phyloP scores from a whole-genome alignment of 345 rosid genomes.

The Capsella bursapastoris region DNA sequence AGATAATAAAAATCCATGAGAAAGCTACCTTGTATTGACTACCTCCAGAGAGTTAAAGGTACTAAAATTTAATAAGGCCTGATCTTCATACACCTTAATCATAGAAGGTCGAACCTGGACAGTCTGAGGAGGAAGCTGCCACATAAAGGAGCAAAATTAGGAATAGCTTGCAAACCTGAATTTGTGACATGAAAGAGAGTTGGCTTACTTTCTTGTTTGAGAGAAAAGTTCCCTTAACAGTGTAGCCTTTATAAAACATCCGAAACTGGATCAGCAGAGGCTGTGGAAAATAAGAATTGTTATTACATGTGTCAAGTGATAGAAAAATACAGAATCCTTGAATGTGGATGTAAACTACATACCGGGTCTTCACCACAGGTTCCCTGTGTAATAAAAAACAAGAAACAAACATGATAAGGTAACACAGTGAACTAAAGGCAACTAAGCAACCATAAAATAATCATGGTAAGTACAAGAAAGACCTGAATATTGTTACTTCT shows the following conservation, averaged over 20 bases:
- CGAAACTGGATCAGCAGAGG: slow-evolving; percentile 79
- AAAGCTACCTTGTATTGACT: slow-evolving; percentile 58
- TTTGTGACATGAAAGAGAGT: not conserved
- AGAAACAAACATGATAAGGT: not conserved
- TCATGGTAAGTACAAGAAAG: not conserved
- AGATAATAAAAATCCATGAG: not conserved
- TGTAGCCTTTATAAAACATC: slow-evolving; percentile 60
- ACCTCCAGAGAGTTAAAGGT: slow-evolving; percentile 59
- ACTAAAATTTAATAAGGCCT: slow-evolving; percentile 19
- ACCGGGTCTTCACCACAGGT: slow-evolving; percentile 44
- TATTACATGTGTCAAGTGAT: slow-evolving; percentile 17
- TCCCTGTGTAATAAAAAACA: slow-evolving; percentile 18
- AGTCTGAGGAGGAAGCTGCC: slow-evolving; percentile 54
- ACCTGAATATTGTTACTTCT: slow-evolving; percentile 29
- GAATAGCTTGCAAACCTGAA: not conserved
- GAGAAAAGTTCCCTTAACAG: slow-evolving; percentile 72
- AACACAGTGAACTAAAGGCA: not conserved
- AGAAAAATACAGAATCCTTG: slow-evolving; percentile 8
- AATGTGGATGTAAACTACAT: slow-evolving; percentile 28
- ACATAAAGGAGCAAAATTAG: slow-evolving; percentile 21
- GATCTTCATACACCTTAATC: slow-evolving; percentile 64
- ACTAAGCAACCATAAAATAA: slow-evolving; percentile 5
- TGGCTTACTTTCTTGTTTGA: slow-evolving; percentile 57
- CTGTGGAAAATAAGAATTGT: slow-evolving; percentile 41
- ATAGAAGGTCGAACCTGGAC: slow-evolving; percentile 62